These are phyloP conservation scores for Aspergillus sp. DNA, from an alignment of 2,329 filamentous ascomycete genomes.

Conservation along the genomic window DNA sequence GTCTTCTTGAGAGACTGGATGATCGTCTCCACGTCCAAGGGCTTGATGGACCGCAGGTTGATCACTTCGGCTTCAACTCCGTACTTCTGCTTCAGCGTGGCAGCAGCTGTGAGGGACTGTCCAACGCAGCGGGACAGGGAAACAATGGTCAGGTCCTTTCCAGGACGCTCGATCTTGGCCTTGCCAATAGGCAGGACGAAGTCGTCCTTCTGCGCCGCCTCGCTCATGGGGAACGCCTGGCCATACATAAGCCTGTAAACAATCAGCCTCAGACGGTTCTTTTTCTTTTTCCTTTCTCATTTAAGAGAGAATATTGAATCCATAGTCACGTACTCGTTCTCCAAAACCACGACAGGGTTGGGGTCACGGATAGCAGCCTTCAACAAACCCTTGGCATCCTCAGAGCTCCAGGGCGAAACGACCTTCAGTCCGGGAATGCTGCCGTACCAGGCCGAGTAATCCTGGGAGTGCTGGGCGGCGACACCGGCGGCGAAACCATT, in stretches of 20 bases:
- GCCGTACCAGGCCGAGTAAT: conserved; percentile 98
- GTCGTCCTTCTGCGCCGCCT: conserved; percentile 91
- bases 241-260: conserved; percentile 74
- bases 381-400: conserved; percentile 96
- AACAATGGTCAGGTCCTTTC: conserved; percentile 95
- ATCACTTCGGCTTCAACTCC: conserved; percentile 94
- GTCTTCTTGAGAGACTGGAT: conserved; percentile 99
- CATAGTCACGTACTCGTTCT: conserved; percentile 64
- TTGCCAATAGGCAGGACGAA: conserved; percentile 98
- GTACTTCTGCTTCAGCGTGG: conserved; percentile 93
- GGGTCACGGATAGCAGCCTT: conserved; percentile 98
- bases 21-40: conserved; percentile 91
- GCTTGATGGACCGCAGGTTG: conserved; percentile 97
- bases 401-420: conserved; percentile 90
- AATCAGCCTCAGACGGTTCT: conserved; percentile 34
- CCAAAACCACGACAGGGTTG: conserved; percentile 89
- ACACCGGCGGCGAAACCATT: conserved; percentile 98
- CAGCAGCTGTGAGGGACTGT: conserved; percentile 82
- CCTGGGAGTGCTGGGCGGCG: conserved; percentile 96
- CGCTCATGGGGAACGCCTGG: conserved; percentile 93
- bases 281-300: neutral
- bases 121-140: conserved; percentile 93
- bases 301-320: neutral
- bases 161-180: conserved; percentile 95
- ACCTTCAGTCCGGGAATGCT: conserved; percentile 98